Base-by-base conservation (phyloP, 192 early-diverging fungal genomes). In the Backusella westeae region DNA sequence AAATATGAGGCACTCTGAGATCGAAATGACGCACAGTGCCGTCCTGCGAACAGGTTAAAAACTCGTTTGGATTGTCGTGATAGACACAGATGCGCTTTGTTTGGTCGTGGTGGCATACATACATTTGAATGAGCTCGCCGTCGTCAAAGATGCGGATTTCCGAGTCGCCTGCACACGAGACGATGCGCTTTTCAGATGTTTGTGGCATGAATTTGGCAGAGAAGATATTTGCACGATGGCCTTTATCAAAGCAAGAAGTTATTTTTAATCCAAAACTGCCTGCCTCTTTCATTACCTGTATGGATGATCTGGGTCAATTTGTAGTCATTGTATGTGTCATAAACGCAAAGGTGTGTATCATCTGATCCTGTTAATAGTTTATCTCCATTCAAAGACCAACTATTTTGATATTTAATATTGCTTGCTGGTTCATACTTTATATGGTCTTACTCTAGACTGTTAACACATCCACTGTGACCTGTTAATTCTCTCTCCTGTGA, bases 191-290 rank as follows among this genome's bases (percentile, higher is more conserved):
- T 35, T 91, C 90, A 26, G 85, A 87, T 38, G 90, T 90, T 3
- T 77, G 56, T 0, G 89, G 88, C 83, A 95, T 77, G 41, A 90
- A 87, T 74, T 90, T 90, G 19, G 93, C 89, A 76, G 91, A 90
- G 82, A 95, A 95, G 10, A 95, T 90, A 35, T 94, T 93, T 53
- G 88, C 88, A n/a, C 73, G 67, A 82, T 95, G 94, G 26, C 93
- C 92, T 82, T 42, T 69, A 3, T 36, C 12, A 44, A 1, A 66
- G 56, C 68, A 59, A 3, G 2, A 26, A 42, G 15, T 5, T 10
- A 26, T 49, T n/a, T 68, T 26, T 12, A 15, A 26, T 63, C 9
- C 38, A 12, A 39, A 2, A 0, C 38, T 39, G 38, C 10, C 38
- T 12, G 38, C 19, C 0, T 42, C 4, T n/a, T 4, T 26, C 34